Evolutionary conservation across 139 green algal species (phyloP).

Genomic region (Coelastrella sp.): DNA sequence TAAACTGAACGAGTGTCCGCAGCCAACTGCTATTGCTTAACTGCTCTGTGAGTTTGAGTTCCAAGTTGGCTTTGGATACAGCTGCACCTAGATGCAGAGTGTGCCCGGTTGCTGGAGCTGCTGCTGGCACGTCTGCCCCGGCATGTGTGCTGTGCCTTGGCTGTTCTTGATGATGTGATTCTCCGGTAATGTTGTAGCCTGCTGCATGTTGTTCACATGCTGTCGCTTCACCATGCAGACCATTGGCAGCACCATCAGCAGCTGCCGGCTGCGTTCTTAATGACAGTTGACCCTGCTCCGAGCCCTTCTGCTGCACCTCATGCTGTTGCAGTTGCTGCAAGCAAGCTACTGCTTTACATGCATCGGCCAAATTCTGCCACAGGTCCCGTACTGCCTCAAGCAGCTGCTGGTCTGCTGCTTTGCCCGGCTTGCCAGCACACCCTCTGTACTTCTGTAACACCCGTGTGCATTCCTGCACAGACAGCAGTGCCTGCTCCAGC

Average conservation of each 20-base stretch:
- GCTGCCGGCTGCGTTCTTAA: not conserved
- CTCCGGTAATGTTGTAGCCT: not conserved
- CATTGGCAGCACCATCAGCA: not conserved
- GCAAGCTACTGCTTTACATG: not conserved
- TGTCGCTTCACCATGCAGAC: not conserved
- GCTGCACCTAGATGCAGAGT: not conserved
- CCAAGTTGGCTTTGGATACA: not conserved
- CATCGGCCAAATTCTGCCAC: constrained; percentile 33
- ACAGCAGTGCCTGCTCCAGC: constrained; percentile 6
- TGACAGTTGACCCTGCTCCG: not conserved
- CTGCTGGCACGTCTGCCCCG: not conserved
- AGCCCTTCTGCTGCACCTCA: not conserved
- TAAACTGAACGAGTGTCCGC: not conserved
- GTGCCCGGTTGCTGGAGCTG: not conserved
- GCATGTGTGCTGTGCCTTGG: not conserved
- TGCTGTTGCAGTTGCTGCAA: constrained; percentile 17
- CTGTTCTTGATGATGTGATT: not conserved
- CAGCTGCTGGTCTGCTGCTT: constrained; percentile 38
- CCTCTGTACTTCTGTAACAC: constrained; percentile 5
- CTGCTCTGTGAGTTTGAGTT: not conserved
- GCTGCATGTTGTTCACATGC: not conserved
- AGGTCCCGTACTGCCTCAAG: constrained; percentile 34
- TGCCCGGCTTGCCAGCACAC: constrained; percentile 15
- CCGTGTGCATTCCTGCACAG: not conserved
- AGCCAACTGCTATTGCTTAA: not conserved